phyloP scores from a whole-genome alignment of 2,329 filamentous ascomycete species.

The Cytospora leucostoma region DNA sequence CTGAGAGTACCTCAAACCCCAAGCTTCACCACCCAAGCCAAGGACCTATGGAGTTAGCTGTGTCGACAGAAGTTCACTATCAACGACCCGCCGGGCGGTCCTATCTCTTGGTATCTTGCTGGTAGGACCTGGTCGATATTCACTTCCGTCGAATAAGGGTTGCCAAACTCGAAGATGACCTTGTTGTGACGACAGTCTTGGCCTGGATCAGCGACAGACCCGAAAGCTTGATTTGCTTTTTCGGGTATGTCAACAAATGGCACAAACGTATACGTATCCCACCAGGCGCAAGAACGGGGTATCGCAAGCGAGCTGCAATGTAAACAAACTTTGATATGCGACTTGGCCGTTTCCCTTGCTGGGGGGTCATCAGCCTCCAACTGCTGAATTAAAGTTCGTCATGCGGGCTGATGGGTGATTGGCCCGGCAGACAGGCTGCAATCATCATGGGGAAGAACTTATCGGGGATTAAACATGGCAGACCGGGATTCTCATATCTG shows the following conservation, averaged over 20 bases:
- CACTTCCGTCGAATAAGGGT: slow-evolving; percentile 11
- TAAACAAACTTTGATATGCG: slow-evolving; percentile 17
- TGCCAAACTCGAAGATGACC: slow-evolving; percentile 11
- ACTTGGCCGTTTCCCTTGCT: neutral
- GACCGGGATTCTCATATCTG: neutral
- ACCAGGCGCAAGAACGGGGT: neutral
- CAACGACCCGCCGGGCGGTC: neutral
- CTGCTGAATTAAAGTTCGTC: no score
- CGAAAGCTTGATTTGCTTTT: slow-evolving; percentile 8
- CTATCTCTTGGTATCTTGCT: slow-evolving; percentile 1
- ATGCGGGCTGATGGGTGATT: no score
- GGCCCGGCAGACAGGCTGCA: no score
- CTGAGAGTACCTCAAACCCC: slow-evolving; percentile 2
- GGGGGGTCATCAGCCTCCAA: no score
- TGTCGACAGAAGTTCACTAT: no score
- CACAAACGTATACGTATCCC: neutral
- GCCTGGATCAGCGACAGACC: slow-evolving; percentile 3
- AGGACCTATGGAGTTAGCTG: no score
- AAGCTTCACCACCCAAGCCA: neutral
- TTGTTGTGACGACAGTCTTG: slow-evolving; percentile 17
- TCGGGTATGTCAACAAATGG: neutral
- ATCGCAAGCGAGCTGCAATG: slow-evolving; percentile 16
- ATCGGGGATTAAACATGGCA: neutral
- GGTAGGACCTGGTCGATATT: neutral
- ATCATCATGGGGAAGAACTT: no score